Percentiles rank a stretch among this genome's conserved stretches.
phyloP scores from a whole-genome alignment of 371 early-diverging fungal genomes.

The Blastocladiella emersonii region DNA sequence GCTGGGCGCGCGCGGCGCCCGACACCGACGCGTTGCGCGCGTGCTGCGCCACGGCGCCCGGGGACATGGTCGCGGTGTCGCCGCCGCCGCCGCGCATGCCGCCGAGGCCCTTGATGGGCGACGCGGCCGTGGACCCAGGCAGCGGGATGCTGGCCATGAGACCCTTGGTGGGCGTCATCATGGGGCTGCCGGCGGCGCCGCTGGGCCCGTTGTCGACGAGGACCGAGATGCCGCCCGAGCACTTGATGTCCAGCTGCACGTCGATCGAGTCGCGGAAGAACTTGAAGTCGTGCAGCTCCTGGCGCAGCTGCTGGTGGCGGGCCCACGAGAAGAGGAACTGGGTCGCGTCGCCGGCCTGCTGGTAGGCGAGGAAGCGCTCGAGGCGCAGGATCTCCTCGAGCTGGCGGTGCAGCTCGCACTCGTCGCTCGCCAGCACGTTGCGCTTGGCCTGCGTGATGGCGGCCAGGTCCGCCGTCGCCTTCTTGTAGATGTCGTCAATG shows the following conservation, averaged over 20 bases:
- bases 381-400: conserved; percentile 28
- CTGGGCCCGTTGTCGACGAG: conserved; percentile 7
- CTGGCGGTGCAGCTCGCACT: conserved; percentile 33
- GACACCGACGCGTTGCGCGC: no score
- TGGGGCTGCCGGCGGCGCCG: background rate
- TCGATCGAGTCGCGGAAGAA: conserved; percentile 30
- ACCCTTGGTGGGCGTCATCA: background rate
- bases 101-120: no score
- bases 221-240: conserved; percentile 12
- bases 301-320: conserved; percentile 25
- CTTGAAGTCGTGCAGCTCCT: conserved; percentile 32
- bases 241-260: conserved; percentile 34
- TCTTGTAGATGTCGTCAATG: conserved; percentile 28
- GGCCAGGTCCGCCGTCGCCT: conserved; percentile 24
- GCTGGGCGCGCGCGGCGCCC: no score
- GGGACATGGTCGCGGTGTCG: no score
- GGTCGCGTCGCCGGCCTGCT: conserved; percentile 33
- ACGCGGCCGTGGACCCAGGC: background rate
- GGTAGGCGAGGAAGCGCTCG: conserved; percentile 31
- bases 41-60: no score
- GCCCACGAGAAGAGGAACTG: conserved; percentile 33
- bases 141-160: no score
- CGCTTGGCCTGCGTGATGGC: conserved; percentile 21
- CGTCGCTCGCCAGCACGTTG: conserved; percentile 30
- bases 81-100: no score